Evolutionary conservation across 2,329 filamentous ascomycete species (phyloP).

Genomic region (Hypoxylon sp.): DNA sequence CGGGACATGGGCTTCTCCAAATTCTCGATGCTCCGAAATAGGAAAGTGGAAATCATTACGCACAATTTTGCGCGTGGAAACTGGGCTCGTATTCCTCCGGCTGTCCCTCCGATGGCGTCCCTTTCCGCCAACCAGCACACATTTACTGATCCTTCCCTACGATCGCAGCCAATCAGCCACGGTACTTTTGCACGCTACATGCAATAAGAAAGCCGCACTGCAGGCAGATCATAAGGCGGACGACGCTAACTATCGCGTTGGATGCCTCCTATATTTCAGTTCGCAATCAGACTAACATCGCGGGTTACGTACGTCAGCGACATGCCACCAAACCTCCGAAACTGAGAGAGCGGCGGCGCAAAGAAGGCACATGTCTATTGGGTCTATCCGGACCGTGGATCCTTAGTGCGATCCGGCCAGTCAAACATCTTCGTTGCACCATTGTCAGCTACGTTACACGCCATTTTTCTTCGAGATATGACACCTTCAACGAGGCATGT

Average conservation of each 20-base stretch:
- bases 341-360: background rate
- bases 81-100: constrained; percentile 26
- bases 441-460: constrained; percentile 8
- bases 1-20: constrained; percentile 22
- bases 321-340: background rate
- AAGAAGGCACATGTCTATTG: constrained; percentile 4
- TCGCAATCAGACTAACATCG: constrained; percentile 2
- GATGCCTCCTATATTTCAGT: constrained; percentile 20
- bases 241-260: constrained; percentile 14
- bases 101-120: constrained; percentile 10
- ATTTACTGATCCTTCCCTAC: constrained; percentile 10
- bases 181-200: constrained; percentile 5
- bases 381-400: constrained; percentile 1
- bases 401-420: constrained; percentile 16
- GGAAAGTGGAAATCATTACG: constrained; percentile 17
- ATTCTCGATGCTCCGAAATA: constrained; percentile 31
- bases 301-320: constrained; percentile 3
- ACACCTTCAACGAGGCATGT: constrained; percentile 3
- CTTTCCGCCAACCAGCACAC: constrained; percentile 19
- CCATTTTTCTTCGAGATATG: background rate
- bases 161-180: too few relatives aligned
- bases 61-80: constrained; percentile 3
- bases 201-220: constrained; percentile 12
- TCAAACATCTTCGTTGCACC: too few relatives aligned
- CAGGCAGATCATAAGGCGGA: constrained; percentile 31